phyloP scores from a whole-genome alignment of 441 rosid species.

The Populus hybrid region DNA sequence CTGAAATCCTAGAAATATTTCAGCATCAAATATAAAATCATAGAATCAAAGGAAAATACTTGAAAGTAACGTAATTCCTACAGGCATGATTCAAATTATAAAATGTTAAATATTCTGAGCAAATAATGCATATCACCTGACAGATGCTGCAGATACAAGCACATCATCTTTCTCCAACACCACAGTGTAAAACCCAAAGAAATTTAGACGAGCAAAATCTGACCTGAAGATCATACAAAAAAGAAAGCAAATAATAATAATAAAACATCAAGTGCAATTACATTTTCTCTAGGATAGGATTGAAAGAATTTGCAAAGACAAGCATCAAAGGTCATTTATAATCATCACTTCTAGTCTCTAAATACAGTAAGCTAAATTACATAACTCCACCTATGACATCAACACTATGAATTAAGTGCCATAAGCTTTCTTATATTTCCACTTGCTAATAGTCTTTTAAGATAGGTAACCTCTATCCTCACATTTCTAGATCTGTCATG shows the following conservation, averaged over 20 bases:
- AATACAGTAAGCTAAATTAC: not conserved
- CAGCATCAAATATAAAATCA: not conserved
- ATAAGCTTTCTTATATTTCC: not conserved
- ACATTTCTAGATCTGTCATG: not conserved
- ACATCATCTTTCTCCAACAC: constrained; percentile 91
- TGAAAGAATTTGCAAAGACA: constrained; percentile 1
- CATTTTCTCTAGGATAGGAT: constrained; percentile 3
- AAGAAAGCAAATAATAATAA: constrained; percentile 6
- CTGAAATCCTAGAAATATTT: not conserved
- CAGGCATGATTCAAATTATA: constrained; percentile 6
- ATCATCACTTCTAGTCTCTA: not conserved
- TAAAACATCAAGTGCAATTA: not conserved
- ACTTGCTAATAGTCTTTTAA: not conserved
- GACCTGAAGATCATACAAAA: constrained; percentile 57
- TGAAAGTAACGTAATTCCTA: not conserved
- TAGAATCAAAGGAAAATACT: not conserved
- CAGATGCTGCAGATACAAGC: constrained; percentile 83
- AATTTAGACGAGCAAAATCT: constrained; percentile 77
- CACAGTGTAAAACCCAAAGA: constrained; percentile 73
- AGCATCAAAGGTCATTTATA: not conserved
- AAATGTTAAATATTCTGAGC: not conserved
- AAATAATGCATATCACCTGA: constrained; percentile 57
- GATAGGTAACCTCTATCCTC: not conserved
- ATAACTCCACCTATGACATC: not conserved
- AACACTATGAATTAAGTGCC: no score